Percentiles rank a stretch among this genome's conserved stretches.
Evolutionary conservation across 768 basidiomycete species (phyloP).

Genomic region (Amanita pseudoporphyria): DNA sequence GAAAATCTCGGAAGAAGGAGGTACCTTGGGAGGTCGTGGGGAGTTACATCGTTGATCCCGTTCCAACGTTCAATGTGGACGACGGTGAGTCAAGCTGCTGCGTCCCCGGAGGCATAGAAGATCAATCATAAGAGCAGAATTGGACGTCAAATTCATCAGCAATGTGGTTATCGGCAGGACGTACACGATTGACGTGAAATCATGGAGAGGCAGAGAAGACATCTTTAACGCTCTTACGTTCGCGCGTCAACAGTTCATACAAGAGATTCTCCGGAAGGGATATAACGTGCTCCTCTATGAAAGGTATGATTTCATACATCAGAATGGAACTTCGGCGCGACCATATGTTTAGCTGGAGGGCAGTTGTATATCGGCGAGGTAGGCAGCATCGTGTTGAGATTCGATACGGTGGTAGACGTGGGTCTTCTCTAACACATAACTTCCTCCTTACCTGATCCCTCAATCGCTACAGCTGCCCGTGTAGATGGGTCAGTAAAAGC

Average conservation of each 20-base stretch:
- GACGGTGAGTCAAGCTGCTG: slow-evolving; percentile 31
- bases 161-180: slow-evolving; percentile 50
- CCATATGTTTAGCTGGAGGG: slow-evolving; percentile 37
- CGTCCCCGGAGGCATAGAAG: background rate
- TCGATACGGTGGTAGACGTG: slow-evolving; percentile 57
- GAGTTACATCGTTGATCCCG: slow-evolving; percentile 51
- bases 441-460: slow-evolving; percentile 5
- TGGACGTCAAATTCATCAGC: slow-evolving; percentile 31
- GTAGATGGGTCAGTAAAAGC: slow-evolving; percentile 33
- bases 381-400: slow-evolving; percentile 59
- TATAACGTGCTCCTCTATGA: slow-evolving; percentile 60
- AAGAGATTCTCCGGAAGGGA: slow-evolving; percentile 41
- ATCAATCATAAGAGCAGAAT: slow-evolving; percentile 2
- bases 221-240: slow-evolving; percentile 47
- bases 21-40: slow-evolving; percentile 74
- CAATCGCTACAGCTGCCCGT: slow-evolving; percentile 35
- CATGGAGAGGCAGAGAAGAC: slow-evolving; percentile 32
- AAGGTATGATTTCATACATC: slow-evolving; percentile 32
- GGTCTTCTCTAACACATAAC: slow-evolving; percentile 11
- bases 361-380: slow-evolving; percentile 55
- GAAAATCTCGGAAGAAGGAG: slow-evolving; percentile 50
- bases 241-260: slow-evolving; percentile 54
- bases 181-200: slow-evolving; percentile 54
- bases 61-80: slow-evolving; percentile 55
- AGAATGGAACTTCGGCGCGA: slow-evolving; percentile 1